Evolutionary conservation across 2,329 filamentous ascomycete species (phyloP), one percentile per base, ranked within the genome.

Genomic region (Dothideomycetes sp.): DNA sequence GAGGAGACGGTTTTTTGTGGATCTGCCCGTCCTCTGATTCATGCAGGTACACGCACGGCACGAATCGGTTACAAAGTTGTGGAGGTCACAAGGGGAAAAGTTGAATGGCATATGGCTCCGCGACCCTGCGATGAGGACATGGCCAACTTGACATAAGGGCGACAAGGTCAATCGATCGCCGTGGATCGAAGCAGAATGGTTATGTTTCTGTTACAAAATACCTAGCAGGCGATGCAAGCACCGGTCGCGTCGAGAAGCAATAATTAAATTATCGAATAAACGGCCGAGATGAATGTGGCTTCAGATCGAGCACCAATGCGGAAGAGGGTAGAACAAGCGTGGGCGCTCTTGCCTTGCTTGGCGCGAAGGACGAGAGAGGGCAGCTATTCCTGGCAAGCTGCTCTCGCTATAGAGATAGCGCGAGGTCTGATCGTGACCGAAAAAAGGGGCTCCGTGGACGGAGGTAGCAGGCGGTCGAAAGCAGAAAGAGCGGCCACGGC

Each of bases 231-330:
- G 19, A 20, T 19, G 22, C 25, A 25, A 25, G 17, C 23, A 28
- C 31, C 23, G 35, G 34, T 11, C 22, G 7, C 12, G 7, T 24
- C 22, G 22, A 24, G 12, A 20, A 13, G 16, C 20, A 40, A 29
- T n/a, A n/a, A n/a, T n/a, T 40, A 25, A 27, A 40, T 40, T 40
- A 40, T 40, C 37, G 37, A 40, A 40, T 40, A 23, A 40, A 40
- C 37, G 37, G 37, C 29, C 22, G 37, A 40, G 37, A 40, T 40
- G 30, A 29, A 19, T 19, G 37, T 33, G 37, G 37, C 37, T 40
- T 33, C 33, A 27, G 37, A 25, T 20, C 6, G 22, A 15, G 37
- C 18, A 22, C 37, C 20, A 40, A 40, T 32, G 37, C 37, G 37
- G 37, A 13, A 40, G 29, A 29, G 28, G 27, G 20, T 40, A 20